phyloP scores from a whole-genome alignment of 139 green algal species.

The Chlamydomonas applanata region DNA sequence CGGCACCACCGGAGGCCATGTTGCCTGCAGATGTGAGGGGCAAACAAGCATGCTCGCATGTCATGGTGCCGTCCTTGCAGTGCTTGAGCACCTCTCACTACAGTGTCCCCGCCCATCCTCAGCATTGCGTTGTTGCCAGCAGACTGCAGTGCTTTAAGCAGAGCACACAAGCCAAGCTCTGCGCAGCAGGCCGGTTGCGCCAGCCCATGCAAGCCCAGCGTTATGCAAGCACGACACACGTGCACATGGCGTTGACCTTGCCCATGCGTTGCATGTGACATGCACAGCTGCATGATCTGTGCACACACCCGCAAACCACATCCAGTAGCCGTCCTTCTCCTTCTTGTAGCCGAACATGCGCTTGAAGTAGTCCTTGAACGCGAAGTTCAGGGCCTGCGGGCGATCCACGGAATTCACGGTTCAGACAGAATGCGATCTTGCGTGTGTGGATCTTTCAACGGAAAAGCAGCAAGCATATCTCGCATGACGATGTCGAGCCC shows the following conservation, averaged over 20 bases:
- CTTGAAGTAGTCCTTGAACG: conserved; percentile 99
- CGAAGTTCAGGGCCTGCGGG: conserved; percentile 97
- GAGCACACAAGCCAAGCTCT: no score
- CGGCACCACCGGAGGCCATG: conserved; percentile 92
- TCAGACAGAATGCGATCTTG: neutral
- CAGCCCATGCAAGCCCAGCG: no score
- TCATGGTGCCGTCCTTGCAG: neutral
- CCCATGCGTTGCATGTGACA: neutral
- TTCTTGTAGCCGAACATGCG: conserved; percentile 92
- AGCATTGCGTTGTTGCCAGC: no score
- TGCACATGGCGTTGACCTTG: neutral
- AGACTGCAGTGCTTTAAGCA: no score
- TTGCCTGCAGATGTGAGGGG: conserved; percentile 76
- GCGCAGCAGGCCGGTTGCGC: neutral
- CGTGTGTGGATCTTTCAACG: neutral
- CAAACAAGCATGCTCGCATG: no score
- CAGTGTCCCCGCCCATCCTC: no score
- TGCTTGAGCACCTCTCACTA: no score
- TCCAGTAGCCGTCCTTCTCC: conserved; percentile 90
- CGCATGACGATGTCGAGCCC: no score
- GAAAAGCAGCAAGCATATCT: neutral
- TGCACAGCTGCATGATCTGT: neutral
- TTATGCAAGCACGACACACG: no score
- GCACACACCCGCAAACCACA: conserved; percentile 83
- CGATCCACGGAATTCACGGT: neutral